Conservation (phyloP, 495 filamentous ascomycete species). For the Podospora bellae-mahoneyi region DNA sequence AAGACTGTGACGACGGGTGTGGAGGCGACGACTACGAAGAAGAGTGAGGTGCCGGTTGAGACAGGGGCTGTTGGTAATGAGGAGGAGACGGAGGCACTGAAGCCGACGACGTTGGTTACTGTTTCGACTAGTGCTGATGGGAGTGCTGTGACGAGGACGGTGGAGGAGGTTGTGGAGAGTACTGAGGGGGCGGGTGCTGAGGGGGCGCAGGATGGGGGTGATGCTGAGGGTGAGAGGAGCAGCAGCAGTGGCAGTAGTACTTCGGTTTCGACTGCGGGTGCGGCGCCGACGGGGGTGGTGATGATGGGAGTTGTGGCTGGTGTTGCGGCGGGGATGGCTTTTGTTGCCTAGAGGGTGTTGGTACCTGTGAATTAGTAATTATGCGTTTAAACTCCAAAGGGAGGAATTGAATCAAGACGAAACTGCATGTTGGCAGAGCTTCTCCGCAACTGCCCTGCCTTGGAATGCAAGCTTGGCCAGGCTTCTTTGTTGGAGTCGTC, state of each 20-base stretch:
- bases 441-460: background rate
- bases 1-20: background rate
- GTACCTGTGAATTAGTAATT: background rate
- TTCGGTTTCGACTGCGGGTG: conserved; percentile 16
- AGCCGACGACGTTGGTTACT: conserved; percentile 11
- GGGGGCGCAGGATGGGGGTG: background rate
- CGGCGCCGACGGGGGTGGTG: conserved; percentile 15
- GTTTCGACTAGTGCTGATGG: background rate
- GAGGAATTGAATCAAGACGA: background rate
- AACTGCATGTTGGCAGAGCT: background rate
- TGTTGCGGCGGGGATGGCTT: conserved; percentile 13
- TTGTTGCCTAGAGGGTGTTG: background rate
- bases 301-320: conserved; percentile 18
- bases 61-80: background rate
- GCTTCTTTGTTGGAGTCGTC: background rate
- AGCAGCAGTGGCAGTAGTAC: background rate
- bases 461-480: background rate
- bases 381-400: background rate
- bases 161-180: background rate
- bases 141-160: background rate
- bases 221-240: background rate
- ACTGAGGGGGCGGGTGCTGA: background rate
- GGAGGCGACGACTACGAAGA: background rate
- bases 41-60: background rate
- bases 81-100: background rate